Percentiles rank a stretch among this genome's conserved stretches.
Conservation (phyloP, 148 eudicot genomes). For the Nepenthes gracilis region DNA sequence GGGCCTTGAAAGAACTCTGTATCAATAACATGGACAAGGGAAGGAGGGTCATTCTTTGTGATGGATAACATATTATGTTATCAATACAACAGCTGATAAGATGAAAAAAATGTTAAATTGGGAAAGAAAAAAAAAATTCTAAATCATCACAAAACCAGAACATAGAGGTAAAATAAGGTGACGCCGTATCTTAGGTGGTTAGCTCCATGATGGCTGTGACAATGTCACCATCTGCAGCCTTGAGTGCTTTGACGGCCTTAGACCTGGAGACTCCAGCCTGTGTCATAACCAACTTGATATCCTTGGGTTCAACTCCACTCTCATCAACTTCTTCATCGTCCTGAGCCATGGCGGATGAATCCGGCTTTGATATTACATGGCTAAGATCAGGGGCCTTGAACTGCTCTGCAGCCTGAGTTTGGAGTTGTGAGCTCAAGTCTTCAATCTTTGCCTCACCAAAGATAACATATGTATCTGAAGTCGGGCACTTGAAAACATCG, state of each 20-base stretch:
- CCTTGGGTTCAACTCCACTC: slow-evolving; percentile 72
- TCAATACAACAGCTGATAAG: no score
- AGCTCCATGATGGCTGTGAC: slow-evolving; percentile 87
- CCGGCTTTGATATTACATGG: slow-evolving; percentile 48
- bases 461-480: slow-evolving; percentile 72
- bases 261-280: slow-evolving; percentile 73
- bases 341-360: slow-evolving; percentile 39
- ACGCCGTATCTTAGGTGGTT: slow-evolving; percentile 28
- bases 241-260: slow-evolving; percentile 69
- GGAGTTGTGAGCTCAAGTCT: slow-evolving; percentile 84
- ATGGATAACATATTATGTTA: no score
- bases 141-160: background rate
- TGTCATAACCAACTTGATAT: slow-evolving; percentile 77
- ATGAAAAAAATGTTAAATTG: no score
- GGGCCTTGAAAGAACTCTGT: no score
- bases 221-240: slow-evolving; percentile 65
- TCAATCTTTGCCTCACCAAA: slow-evolving; percentile 95
- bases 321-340: slow-evolving; percentile 80
- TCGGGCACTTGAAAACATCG: slow-evolving; percentile 90
- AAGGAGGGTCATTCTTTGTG: no score
- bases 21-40: no score
- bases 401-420: slow-evolving; percentile 88
- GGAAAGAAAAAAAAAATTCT: background rate
- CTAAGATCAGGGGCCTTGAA: slow-evolving; percentile 72
- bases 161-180: background rate